Evolutionary conservation across 768 basidiomycete genomes (phyloP).

Genomic region (Macrocybe gigantea): DNA sequence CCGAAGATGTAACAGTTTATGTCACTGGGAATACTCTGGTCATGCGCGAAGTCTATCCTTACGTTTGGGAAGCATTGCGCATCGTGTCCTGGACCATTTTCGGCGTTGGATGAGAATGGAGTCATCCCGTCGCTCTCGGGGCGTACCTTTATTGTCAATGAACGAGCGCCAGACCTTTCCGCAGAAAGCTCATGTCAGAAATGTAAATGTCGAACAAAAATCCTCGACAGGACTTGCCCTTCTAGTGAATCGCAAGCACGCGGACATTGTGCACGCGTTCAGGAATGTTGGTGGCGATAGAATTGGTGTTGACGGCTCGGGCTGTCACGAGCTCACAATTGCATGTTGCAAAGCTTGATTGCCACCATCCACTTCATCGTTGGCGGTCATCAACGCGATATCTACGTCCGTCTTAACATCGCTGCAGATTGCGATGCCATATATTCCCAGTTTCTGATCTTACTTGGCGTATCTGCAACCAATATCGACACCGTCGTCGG

Average conservation of each 20-base stretch:
- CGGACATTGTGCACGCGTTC: constrained; percentile 38
- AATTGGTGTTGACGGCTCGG: too few species aligned
- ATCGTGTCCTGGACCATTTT: constrained; percentile 57
- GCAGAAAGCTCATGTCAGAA: background rate
- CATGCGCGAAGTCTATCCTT: constrained; percentile 10
- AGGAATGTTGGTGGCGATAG: too few species aligned
- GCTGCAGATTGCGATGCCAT: too few species aligned
- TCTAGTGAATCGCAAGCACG: constrained; percentile 67
- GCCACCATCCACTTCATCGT: too few species aligned
- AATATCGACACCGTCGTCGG: too few species aligned
- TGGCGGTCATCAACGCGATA: too few species aligned
- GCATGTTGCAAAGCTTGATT: too few species aligned
- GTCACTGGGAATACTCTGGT: background rate
- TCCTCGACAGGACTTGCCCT: constrained; percentile 30
- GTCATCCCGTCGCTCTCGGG: background rate
- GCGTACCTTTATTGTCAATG: constrained; percentile 61
- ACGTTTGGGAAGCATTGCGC: constrained; percentile 77
- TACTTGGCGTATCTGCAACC: too few species aligned
- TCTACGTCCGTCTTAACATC: too few species aligned
- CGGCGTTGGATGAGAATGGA: background rate
- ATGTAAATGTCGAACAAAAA: background rate
- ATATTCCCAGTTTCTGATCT: too few species aligned
- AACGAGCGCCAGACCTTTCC: constrained; percentile 79
- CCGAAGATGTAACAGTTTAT: constrained; percentile 46
- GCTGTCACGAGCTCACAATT: too few species aligned